Base-by-base conservation (phyloP, 441 rosid genomes). In the Bocquillonia castaneifolia region DNA sequence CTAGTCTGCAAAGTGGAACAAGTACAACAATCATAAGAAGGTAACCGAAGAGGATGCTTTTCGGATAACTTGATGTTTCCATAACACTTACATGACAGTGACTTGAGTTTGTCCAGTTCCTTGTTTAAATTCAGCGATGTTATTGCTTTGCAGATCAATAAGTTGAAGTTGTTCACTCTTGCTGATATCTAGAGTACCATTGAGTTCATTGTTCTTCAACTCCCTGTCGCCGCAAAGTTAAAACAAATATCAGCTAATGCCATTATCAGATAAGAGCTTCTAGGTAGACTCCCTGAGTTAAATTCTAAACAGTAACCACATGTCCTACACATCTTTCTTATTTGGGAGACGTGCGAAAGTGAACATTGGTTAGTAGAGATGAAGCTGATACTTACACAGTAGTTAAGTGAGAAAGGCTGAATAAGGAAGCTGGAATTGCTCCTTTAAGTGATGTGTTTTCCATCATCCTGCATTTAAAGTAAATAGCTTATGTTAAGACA, bases 391-490 rank as follows among this genome's bases (percentile, higher is more conserved):
- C 93, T 77, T 62, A 91, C 98, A 87, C 81, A 0, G 84, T 87
- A 69, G 88, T 83, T 70, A 94, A 76, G 15, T 59, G n/a, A 34
- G 78, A 15, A 75, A 84, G 86, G 79, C 72, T 74, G 79, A 91
- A 90, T 37, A 90, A 61, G 4, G 29, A 8, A 36, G 5, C 2
- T 42, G 96, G 97, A 73, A 94, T 59, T 63, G 31, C 31, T 69
- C 96, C 99, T 37, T 20, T 18, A 37, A 95, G 78, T n/a, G 67
- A 55, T 18, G 84, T 79, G 20, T 0, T 13, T 68, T 94, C 89
- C 92, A 92, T 74, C 69, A 68, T 63, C 75, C 99, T 94, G 92
- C 34, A 72, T 31, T 55, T 10, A 66, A 23, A 73, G 47, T 8
- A 17, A 47, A 29, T 29, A 31, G 51, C 14, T 37, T 20, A 5